Evolutionary conservation across 768 basidiomycete species (phyloP).

Genomic region (Strobilomyces echinocephalus): DNA sequence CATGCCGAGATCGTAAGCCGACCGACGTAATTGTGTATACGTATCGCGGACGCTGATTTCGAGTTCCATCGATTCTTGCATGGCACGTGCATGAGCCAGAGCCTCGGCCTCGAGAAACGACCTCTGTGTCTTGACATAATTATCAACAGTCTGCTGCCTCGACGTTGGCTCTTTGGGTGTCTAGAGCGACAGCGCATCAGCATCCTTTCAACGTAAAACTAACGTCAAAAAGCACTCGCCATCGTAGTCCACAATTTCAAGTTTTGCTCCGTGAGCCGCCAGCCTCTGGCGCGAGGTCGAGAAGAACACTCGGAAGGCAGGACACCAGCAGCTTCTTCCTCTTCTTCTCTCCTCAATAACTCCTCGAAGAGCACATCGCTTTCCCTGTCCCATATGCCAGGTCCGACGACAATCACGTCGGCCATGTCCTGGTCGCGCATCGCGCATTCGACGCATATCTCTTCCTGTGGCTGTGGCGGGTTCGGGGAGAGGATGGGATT

Average conservation of each 20-base stretch:
- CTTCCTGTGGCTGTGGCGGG: constrained; percentile 56
- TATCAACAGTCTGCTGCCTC: constrained; percentile 73
- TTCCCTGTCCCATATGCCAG: constrained; percentile 87
- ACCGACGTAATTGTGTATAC: constrained; percentile 74
- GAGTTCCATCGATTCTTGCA: constrained; percentile 71
- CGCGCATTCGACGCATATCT: constrained; percentile 93
- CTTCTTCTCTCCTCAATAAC: constrained; percentile 62
- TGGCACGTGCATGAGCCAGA: constrained; percentile 68
- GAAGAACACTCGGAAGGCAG: constrained; percentile 47
- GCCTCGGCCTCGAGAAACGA: constrained; percentile 79
- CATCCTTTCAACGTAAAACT: not conserved
- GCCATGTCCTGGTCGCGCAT: constrained; percentile 99
- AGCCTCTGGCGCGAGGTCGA: constrained; percentile 61
- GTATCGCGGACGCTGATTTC: constrained; percentile 77
- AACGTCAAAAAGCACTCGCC: constrained; percentile 42
- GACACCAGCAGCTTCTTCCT: constrained; percentile 55
- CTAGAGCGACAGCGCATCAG: constrained; percentile 37
- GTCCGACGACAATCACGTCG: constrained; percentile 83
- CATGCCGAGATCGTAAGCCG: constrained; percentile 61
- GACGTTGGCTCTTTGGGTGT: constrained; percentile 88
- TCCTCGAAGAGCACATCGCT: constrained; percentile 84
- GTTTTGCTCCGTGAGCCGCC: constrained; percentile 70
- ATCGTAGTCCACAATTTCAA: constrained; percentile 75
- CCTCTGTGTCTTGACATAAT: constrained; percentile 79
- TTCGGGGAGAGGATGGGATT: constrained; percentile 59